These are phyloP conservation scores for Arctium minus DNA, from an alignment of 129 eudicot genomes.

Conservation along the genomic window DNA sequence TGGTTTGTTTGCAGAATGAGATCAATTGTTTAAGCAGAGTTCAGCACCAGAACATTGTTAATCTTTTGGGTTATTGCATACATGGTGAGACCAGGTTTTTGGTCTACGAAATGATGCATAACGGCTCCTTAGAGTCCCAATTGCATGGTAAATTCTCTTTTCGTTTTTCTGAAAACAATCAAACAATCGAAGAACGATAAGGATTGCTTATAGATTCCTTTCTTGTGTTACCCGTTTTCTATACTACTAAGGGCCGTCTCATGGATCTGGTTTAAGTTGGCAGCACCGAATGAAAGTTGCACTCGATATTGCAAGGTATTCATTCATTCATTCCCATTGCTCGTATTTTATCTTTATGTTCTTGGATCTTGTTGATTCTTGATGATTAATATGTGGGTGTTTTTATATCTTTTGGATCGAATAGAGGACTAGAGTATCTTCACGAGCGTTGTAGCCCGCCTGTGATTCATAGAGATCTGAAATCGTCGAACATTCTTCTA, in stretches of 20 bases:
- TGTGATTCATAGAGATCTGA: conserved; percentile 82
- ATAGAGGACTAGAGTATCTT: conserved; percentile 92
- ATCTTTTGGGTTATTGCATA: conserved; percentile 82
- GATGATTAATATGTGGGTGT: conserved; percentile 1
- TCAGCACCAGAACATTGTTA: conserved; percentile 82
- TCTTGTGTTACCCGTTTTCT: not conserved
- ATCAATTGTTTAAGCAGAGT: conserved; percentile 64
- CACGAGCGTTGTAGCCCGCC: conserved; percentile 94
- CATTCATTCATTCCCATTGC: not conserved
- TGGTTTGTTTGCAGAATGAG: conserved; percentile 71
- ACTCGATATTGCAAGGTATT: conserved; percentile 82
- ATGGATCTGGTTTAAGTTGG: conserved; percentile 71
- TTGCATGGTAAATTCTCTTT: conserved; percentile 65
- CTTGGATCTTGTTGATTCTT: not conserved
- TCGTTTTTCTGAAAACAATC: not conserved
- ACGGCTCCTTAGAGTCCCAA: conserved; percentile 80
- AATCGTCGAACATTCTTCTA: conserved; percentile 82
- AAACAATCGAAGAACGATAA: not conserved
- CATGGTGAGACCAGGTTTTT: conserved; percentile 68
- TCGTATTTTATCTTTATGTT: not conserved
- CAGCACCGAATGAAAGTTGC: conserved; percentile 86
- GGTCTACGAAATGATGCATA: conserved; percentile 85
- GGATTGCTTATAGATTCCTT: not conserved
- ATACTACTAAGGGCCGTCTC: conserved; percentile 54
- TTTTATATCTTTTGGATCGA: conserved; percentile 22